A percentile compares a stretch with the other conserved stretches of the same genome.
Conservation (phyloP, 768 basidiomycete genomes). For the Clitopilus hobsonii region DNA sequence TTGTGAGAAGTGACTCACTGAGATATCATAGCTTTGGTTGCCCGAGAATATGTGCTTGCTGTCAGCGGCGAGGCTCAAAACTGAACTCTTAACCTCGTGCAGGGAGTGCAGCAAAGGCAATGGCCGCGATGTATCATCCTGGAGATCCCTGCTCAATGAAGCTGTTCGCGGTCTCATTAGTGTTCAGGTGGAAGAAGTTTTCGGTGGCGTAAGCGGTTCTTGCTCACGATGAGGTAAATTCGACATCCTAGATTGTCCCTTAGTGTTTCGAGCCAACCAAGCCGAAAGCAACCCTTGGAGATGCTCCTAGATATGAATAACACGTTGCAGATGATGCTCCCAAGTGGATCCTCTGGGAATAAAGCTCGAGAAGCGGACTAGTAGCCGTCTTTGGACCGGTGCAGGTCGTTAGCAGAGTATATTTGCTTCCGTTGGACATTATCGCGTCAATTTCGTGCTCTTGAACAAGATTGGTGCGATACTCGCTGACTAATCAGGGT, state of each 20-base stretch:
- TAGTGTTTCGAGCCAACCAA: background rate
- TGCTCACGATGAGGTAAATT: background rate
- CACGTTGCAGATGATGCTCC: too few relatives aligned
- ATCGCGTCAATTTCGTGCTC: background rate
- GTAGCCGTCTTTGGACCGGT: background rate
- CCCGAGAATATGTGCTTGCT: constrained; percentile 76
- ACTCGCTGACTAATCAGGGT: background rate
- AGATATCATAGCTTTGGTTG: constrained; percentile 72
- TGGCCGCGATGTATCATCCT: constrained; percentile 37
- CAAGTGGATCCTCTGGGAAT: too few relatives aligned
- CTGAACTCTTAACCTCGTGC: constrained; percentile 63
- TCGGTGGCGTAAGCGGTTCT: background rate
- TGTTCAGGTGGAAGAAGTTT: background rate
- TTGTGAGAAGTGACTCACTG: constrained; percentile 40
- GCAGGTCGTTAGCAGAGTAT: background rate
- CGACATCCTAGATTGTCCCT: background rate
- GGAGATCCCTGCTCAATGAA: constrained; percentile 55
- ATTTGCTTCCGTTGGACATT: background rate
- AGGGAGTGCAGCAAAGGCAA: constrained; percentile 64
- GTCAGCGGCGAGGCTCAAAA: constrained; percentile 73
- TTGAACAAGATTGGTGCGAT: background rate
- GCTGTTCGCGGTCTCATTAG: constrained; percentile 28
- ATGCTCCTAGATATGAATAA: background rate
- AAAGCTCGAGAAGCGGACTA: too few relatives aligned
- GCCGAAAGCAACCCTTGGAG: background rate